These are phyloP conservation scores for Fonsecaea multimorphosa DNA, from an alignment of 2,329 filamentous ascomycete genomes.

Conservation along the genomic window DNA sequence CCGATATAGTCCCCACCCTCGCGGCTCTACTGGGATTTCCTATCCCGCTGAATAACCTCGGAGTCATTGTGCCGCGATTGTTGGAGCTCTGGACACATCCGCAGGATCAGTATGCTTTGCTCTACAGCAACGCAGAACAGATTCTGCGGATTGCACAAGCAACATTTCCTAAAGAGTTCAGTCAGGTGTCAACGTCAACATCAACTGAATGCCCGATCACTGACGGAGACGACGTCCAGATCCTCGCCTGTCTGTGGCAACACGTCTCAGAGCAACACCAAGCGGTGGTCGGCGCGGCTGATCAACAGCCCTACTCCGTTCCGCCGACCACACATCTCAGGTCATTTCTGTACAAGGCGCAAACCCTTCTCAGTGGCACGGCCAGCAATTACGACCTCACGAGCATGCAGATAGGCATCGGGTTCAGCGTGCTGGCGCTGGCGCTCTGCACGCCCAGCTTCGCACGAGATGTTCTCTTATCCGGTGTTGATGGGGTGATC, in stretches of 20 bases:
- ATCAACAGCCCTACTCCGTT: not conserved
- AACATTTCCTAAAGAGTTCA: slow-evolving; percentile 64
- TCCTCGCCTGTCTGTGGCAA: slow-evolving; percentile 74
- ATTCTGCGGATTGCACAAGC: slow-evolving; percentile 77
- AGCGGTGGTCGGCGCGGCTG: not conserved
- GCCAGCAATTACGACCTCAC: slow-evolving; percentile 88
- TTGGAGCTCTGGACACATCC: slow-evolving; percentile 73
- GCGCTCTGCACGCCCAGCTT: slow-evolving; percentile 40
- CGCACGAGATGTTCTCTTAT: slow-evolving; percentile 6
- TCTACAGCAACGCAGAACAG: slow-evolving; percentile 80
- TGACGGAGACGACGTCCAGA: slow-evolving; percentile 52
- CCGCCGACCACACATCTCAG: slow-evolving; percentile 15
- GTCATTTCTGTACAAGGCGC: slow-evolving; percentile 72
- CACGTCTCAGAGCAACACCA: slow-evolving; percentile 30
- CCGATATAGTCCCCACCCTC: slow-evolving; percentile 88
- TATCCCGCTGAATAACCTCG: slow-evolving; percentile 85
- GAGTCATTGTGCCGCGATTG: slow-evolving; percentile 81
- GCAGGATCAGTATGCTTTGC: slow-evolving; percentile 67
- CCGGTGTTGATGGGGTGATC: slow-evolving; percentile 39
- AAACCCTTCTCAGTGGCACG: slow-evolving; percentile 82
- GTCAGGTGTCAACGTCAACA: slow-evolving; percentile 38
- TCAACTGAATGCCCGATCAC: slow-evolving; percentile 38
- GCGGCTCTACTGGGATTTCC: slow-evolving; percentile 87
- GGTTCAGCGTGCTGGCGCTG: slow-evolving; percentile 43
- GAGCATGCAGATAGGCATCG: slow-evolving; percentile 60